Evolutionary conservation across 371 early-diverging fungal species (phyloP).

Genomic region (Neoconidiobolus thromboides): DNA sequence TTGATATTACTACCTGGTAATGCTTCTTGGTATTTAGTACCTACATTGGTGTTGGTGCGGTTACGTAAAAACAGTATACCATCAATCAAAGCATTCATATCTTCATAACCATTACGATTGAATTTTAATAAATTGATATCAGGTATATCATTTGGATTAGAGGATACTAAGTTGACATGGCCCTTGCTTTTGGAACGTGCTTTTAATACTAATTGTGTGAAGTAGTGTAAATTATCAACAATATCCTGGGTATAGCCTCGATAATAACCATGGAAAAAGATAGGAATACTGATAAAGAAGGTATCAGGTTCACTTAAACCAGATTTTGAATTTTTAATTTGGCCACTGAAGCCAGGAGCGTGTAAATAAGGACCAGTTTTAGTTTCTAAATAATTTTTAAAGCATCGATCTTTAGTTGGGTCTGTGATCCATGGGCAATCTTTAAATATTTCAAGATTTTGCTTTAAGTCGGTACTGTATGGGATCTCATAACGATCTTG

Average conservation of each 20-base stretch:
- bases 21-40: neutral
- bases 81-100: neutral
- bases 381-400: neutral
- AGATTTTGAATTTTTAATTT: neutral
- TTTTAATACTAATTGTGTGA: conserved; percentile 1
- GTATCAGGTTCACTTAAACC: conserved; percentile 1
- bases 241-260: neutral
- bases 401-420: neutral
- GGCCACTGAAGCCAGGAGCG: neutral
- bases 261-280: neutral
- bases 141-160: neutral
- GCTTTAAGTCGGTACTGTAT: neutral
- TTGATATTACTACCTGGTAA: neutral
- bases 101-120: neutral
- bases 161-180: neutral
- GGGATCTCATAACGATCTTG: neutral
- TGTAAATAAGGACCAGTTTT: conserved; percentile 2
- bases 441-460: neutral
- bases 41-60: neutral
- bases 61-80: neutral
- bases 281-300: neutral
- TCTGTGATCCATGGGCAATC: neutral
- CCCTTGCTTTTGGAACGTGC: neutral
- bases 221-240: neutral
- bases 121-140: conserved; percentile 6